Evolutionary conservation across 495 filamentous ascomycete species (phyloP).

Genomic region (Aspergillus coremiiformis): DNA sequence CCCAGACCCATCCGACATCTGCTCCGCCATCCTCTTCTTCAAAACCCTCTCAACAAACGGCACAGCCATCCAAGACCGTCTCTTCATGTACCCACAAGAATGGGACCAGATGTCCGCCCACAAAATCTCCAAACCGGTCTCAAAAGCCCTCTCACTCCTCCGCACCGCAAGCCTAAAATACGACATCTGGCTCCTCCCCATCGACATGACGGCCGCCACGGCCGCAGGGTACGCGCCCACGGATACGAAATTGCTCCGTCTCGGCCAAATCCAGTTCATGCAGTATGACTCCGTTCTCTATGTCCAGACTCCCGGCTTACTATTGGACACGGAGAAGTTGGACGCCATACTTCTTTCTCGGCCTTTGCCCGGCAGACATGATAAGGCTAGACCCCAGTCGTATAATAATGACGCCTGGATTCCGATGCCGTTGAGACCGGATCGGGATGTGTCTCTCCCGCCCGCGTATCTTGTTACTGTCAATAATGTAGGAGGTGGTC

Average conservation of each 20-base stretch:
- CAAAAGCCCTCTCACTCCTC: constrained; percentile 29
- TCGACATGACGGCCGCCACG: constrained; percentile 36
- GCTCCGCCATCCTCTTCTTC: constrained; percentile 40
- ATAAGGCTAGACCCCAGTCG: constrained; percentile 32
- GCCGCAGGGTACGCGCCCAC: constrained; percentile 30
- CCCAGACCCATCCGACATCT: constrained; percentile 42
- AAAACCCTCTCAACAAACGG: constrained; percentile 32
- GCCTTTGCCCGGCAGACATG: constrained; percentile 30
- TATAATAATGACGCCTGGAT: constrained; percentile 40
- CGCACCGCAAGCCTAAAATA: constrained; percentile 36
- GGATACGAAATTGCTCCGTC: constrained; percentile 36
- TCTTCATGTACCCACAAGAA: constrained; percentile 43
- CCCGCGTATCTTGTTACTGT: constrained; percentile 40
- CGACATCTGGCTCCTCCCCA: constrained; percentile 41
- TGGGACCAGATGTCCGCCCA: constrained; percentile 31
- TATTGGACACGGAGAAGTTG: constrained; percentile 33
- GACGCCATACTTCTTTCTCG: constrained; percentile 33
- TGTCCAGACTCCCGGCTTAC: constrained; percentile 33
- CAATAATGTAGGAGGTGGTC: constrained; percentile 29
- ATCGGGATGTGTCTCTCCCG: constrained; percentile 29
- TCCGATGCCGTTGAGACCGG: constrained; percentile 33
- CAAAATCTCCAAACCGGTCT: constrained; percentile 21
- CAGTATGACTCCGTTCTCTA: constrained; percentile 42
- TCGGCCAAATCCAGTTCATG: constrained; percentile 43
- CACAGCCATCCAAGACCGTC: constrained; percentile 36